Base-by-base conservation (phyloP, 768 basidiomycete species). In the Suillus hirtellus region DNA sequence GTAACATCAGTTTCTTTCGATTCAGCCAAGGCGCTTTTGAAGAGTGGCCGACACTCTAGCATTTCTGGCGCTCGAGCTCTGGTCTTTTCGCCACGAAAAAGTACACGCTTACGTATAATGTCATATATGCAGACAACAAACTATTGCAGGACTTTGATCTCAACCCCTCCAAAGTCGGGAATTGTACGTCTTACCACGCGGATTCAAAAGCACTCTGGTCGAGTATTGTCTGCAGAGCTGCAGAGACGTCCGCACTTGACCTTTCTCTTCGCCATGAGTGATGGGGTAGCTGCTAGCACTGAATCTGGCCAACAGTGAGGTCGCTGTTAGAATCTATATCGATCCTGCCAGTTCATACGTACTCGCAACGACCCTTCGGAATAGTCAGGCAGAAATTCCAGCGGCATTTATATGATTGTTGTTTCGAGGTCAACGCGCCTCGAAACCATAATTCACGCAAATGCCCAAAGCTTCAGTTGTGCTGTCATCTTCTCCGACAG, bases 21-120 rank as follows among this genome's bases (percentile, higher is more conserved):
- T 95, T 98, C 67, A 88, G 90, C 8, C 83, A 95, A 70, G 92
- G 93, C 0, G 86, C 81, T 10, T 98, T 99, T 73, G 87, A 85
- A 60, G 92, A 94, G 68, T 89, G 90, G 85, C 88, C 92, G 0
- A 91, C 56, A 42, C 56, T 58, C 17, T 58, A 58, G 24, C 17
- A 7, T 27, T 6, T 58, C 24, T 4, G 17, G 15, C 40, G 9
- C 15, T 42, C 40, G 10, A 40, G 17, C 40, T 40, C 55, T 11
- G 17, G 50, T 52, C 27, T 52, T 52, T 19, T 19, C 14, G 50
- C 31, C 50, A 31, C 17, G 50, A 31, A 31, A 52, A 52, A 52
- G 50, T 52, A 52, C 17, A 52, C 10, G 10, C 8, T 52, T 34
- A 31, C 7, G 50, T 52, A 52, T 10, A 19, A 52, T 52, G 17